Evolutionary conservation across 2,329 filamentous ascomycete species (phyloP).

Genomic region (Thelonectria blattea): DNA sequence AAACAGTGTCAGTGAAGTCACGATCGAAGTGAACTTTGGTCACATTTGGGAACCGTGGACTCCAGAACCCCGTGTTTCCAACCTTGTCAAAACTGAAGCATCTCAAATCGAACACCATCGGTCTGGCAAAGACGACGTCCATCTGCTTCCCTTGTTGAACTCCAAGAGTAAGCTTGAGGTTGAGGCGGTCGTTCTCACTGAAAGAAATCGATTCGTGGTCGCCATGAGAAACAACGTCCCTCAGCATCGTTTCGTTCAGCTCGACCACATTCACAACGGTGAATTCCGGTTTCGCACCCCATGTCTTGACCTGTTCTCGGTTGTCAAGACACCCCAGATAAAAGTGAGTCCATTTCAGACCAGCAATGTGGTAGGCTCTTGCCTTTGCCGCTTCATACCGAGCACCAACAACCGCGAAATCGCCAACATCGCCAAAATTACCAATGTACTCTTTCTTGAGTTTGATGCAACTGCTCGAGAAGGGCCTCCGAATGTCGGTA

Average conservation of each 20-base stretch:
- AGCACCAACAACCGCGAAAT: constrained; percentile 81
- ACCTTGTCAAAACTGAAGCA: constrained; percentile 81
- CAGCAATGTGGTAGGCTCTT: constrained; percentile 57
- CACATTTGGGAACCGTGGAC: constrained; percentile 77
- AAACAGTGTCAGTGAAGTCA: constrained; percentile 69
- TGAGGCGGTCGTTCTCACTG: constrained; percentile 48
- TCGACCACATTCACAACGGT: constrained; percentile 70
- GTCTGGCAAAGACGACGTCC: constrained; percentile 67
- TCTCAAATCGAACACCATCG: constrained; percentile 79
- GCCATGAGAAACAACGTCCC: constrained; percentile 55
- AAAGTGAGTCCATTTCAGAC: constrained; percentile 79
- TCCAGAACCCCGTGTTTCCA: constrained; percentile 72
- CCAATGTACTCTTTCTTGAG: constrained; percentile 85
- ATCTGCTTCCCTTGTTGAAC: constrained; percentile 50
- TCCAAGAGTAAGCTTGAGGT: constrained; percentile 54
- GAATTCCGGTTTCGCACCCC: constrained; percentile 62
- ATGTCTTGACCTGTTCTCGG: constrained; percentile 61
- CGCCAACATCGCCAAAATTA: constrained; percentile 80
- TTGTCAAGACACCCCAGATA: constrained; percentile 79
- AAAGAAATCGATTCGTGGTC: constrained; percentile 50
- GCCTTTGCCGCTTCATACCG: constrained; percentile 71
- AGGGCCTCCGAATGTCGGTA: constrained; percentile 42
- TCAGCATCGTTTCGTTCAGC: constrained; percentile 58
- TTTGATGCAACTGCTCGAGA: constrained; percentile 70
- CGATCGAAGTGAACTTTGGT: constrained; percentile 81